Percentiles rank a stretch among this genome's conserved stretches.
These are phyloP conservation scores for Phaffia tasmanica DNA, from an alignment of 768 basidiomycete species.

Conservation along the genomic window DNA sequence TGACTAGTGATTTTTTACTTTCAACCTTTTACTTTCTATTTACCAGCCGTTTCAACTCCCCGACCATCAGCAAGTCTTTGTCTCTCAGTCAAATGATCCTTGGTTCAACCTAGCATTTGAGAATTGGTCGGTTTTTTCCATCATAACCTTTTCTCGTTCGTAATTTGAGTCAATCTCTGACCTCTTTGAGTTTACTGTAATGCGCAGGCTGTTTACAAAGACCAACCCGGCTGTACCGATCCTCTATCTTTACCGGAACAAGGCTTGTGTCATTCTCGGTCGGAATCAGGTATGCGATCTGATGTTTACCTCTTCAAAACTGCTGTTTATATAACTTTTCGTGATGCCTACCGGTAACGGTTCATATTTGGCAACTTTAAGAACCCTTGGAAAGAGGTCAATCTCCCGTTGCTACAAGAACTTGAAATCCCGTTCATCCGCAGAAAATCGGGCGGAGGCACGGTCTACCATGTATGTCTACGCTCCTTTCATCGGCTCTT, in stretches of 20 bases:
- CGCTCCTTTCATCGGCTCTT: too few species aligned
- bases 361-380: conserved; percentile 36
- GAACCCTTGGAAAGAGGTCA: conserved; percentile 97
- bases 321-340: not conserved
- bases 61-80: conserved; percentile 35
- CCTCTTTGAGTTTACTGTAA: conserved; percentile 33
- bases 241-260: conserved; percentile 75
- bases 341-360: not conserved
- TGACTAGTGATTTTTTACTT: too few species aligned
- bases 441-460: conserved; percentile 82
- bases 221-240: conserved; percentile 56
- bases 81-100: conserved; percentile 68
- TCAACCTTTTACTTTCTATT: not conserved
- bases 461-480: conserved; percentile 82
- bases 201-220: conserved; percentile 63
- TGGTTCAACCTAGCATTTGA: conserved; percentile 84
- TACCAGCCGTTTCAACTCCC: conserved; percentile 2
- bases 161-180: conserved; percentile 9
- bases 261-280: conserved; percentile 83
- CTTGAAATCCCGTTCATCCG: conserved; percentile 63
- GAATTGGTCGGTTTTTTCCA: conserved; percentile 50
- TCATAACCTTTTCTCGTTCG: not conserved
- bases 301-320: conserved; percentile 1
- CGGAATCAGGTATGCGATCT: conserved; percentile 53
- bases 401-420: conserved; percentile 50